A percentile compares a stretch with the other conserved stretches of the same genome.
These are phyloP conservation scores for Teratosphaeria pseudoeucalypti DNA, from an alignment of 2,329 filamentous ascomycete genomes.

Conservation along the genomic window DNA sequence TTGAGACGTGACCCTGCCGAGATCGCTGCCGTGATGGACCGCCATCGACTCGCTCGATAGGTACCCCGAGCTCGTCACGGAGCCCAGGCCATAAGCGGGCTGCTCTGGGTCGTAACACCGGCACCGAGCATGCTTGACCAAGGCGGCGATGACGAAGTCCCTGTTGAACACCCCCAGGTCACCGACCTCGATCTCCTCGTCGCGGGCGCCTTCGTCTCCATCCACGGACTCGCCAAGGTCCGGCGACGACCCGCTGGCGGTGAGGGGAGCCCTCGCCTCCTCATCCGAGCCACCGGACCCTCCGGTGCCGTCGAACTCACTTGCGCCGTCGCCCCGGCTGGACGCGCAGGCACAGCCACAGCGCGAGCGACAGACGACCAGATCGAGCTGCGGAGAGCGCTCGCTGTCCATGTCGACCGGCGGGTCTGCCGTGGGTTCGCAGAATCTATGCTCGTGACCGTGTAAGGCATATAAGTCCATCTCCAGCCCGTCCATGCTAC, in stretches of 20 bases:
- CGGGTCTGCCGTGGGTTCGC: background rate
- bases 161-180: background rate
- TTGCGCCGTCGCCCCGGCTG: background rate
- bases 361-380: background rate
- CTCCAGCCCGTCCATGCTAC: background rate
- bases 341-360: background rate
- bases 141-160: background rate
- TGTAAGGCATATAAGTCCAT: background rate
- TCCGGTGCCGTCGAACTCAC: background rate
- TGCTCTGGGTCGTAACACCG: background rate
- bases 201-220: background rate
- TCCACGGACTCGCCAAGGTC: background rate
- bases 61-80: background rate
- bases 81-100: background rate
- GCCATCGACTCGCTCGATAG: background rate
- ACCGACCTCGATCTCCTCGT: background rate
- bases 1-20: background rate
- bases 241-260: background rate
- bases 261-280: background rate
- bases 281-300: background rate
- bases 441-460: background rate
- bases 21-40: background rate
- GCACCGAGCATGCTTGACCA: background rate
- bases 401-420: background rate
- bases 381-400: slow-evolving; percentile 2